Conservation (phyloP, 345 rosid species). For the Populus ilicifolia region DNA sequence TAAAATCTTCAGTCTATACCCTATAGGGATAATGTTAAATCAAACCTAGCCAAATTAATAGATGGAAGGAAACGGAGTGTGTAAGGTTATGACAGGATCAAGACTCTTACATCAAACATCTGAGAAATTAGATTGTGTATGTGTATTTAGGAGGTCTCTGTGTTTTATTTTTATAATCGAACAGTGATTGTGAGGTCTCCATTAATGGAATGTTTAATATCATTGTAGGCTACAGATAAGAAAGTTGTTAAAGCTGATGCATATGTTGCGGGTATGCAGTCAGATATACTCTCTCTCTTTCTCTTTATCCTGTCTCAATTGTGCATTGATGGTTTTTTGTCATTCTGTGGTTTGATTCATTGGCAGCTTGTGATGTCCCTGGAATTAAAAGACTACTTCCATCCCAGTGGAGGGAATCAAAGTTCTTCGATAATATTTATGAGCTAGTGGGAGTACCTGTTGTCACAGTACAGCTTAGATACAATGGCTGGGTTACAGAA, state of each 20-base stretch:
- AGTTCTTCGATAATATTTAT: constrained; percentile 75
- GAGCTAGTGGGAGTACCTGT: constrained; percentile 93
- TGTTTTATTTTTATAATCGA: not conserved
- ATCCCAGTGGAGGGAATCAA: constrained; percentile 63
- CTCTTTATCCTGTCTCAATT: not conserved
- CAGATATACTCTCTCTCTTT: not conserved
- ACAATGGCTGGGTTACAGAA: constrained; percentile 97
- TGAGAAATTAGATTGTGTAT: not conserved
- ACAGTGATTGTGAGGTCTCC: not conserved
- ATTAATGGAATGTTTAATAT: constrained; percentile 8
- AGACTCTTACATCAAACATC: not conserved
- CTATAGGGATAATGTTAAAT: not conserved
- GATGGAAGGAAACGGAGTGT: not conserved
- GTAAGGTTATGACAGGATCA: not conserved
- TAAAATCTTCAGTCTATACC: not conserved
- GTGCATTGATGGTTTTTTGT: not conserved
- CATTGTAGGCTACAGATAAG: constrained; percentile 72
- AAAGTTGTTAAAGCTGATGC: constrained; percentile 87
- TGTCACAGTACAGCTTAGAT: constrained; percentile 85
- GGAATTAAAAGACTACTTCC: constrained; percentile 95
- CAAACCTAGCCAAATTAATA: not conserved
- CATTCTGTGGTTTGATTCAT: not conserved
- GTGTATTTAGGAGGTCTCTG: not conserved
- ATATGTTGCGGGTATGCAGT: constrained; percentile 68
- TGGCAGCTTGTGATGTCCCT: constrained; percentile 90